A percentile compares a stretch with the other conserved stretches of the same genome.
Conservation (phyloP, 2,329 filamentous ascomycete genomes). For the Allantophomopsis cytisporea region DNA sequence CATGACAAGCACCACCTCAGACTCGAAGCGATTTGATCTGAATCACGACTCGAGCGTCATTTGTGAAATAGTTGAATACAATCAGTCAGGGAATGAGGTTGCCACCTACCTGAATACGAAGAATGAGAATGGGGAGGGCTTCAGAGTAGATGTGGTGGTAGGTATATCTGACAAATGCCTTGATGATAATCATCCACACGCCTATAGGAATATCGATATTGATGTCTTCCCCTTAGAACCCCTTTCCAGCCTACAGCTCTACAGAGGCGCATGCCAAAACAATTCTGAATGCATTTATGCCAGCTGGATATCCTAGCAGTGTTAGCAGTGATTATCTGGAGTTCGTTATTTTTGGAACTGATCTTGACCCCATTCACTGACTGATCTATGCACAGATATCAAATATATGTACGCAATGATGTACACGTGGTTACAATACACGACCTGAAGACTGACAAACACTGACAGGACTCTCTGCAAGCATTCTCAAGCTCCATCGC, state of each 20-base stretch:
- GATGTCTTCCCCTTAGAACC: neutral
- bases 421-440: slow-evolving; percentile 8
- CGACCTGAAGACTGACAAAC: too few relatives aligned
- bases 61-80: slow-evolving; percentile 12
- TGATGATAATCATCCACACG: neutral
- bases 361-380: slow-evolving; percentile 2
- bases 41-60: too few relatives aligned
- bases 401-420: slow-evolving; percentile 48
- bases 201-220: neutral
- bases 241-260: slow-evolving; percentile 10
- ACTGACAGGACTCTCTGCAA: slow-evolving; percentile 41
- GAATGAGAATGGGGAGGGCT: neutral
- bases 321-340: slow-evolving; percentile 58
- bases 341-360: slow-evolving; percentile 24
- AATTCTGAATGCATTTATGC: slow-evolving; percentile 48
- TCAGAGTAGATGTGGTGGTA: slow-evolving; percentile 14
- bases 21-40: too few relatives aligned
- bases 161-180: neutral
- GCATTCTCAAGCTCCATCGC: slow-evolving; percentile 54
- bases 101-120: slow-evolving; percentile 14
- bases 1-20: too few relatives aligned
- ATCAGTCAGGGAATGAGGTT: slow-evolving; percentile 17
- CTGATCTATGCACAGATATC: slow-evolving; percentile 34
- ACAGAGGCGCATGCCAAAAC: slow-evolving; percentile 11
- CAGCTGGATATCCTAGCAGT: slow-evolving; percentile 54